These are phyloP conservation scores for Recurvomyces mirabilis DNA, from an alignment of 495 filamentous ascomycete species.

Conservation along the genomic window DNA sequence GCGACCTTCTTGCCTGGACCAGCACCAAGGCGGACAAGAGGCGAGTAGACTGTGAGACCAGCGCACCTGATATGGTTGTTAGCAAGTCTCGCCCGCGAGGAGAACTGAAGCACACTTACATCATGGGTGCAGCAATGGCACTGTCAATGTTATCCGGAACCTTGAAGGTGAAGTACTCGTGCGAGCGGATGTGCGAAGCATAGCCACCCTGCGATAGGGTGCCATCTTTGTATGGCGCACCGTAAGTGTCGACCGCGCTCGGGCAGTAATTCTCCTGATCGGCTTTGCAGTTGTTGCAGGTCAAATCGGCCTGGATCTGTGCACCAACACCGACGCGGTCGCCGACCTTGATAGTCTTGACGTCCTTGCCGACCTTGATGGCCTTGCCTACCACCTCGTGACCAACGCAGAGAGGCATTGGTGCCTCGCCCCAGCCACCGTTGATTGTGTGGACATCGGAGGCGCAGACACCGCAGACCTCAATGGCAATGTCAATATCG, in stretches of 20 bases:
- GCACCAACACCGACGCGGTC: conserved; percentile 73
- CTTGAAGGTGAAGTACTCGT: conserved; percentile 67
- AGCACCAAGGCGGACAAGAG: conserved; percentile 61
- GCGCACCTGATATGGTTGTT: conserved; percentile 42
- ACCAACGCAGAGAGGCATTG: conserved; percentile 45
- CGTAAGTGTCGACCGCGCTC: conserved; percentile 55
- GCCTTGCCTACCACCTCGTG: conserved; percentile 78
- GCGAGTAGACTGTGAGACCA: conserved; percentile 70
- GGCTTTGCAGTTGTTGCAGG: conserved; percentile 55
- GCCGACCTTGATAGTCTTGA: conserved; percentile 57
- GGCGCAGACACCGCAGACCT: conserved; percentile 69
- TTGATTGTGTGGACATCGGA: conserved; percentile 68
- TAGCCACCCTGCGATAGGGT: conserved; percentile 56
- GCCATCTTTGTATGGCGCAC: conserved; percentile 48
- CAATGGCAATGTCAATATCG: conserved; percentile 63
- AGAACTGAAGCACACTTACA: conserved; percentile 39
- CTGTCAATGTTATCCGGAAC: conserved; percentile 65
- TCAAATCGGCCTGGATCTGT: conserved; percentile 61
- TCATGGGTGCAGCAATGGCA: conserved; percentile 67
- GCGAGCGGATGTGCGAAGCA: conserved; percentile 58
- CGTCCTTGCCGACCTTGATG: conserved; percentile 57
- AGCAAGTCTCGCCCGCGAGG: too few relatives aligned
- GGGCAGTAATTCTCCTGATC: conserved; percentile 76
- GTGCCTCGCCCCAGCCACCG: conserved; percentile 14
- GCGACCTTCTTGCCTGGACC: conserved; percentile 74